A percentile compares a stretch with the other conserved stretches of the same genome.
Evolutionary conservation across 352 stramenopile genomes (phyloP).

Genomic region (Pythium utonaiense): DNA sequence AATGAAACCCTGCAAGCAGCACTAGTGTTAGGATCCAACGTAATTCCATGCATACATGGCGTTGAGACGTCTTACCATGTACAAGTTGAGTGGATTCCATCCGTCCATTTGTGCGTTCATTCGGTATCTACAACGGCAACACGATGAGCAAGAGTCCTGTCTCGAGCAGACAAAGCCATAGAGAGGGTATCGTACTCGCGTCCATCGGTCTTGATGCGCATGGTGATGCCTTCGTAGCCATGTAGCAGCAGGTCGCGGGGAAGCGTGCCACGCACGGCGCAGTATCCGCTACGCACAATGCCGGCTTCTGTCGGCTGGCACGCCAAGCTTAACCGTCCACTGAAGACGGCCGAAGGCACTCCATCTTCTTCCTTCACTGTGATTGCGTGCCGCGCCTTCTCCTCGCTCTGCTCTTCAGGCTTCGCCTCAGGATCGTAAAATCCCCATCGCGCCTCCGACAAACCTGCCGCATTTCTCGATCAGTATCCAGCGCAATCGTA

Average conservation of each 20-base stretch:
- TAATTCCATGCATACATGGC: not conserved
- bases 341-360: conserved; percentile 62
- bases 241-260: conserved; percentile 56
- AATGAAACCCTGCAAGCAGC: conserved; percentile 58
- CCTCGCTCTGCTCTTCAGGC: not conserved
- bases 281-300: conserved; percentile 84
- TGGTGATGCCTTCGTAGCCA: conserved; percentile 79
- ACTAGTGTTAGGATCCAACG: not conserved
- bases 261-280: conserved; percentile 61
- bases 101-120: conserved; percentile 84
- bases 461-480: conserved; percentile 4
- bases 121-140: conserved; percentile 41
- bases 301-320: conserved; percentile 73
- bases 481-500: not conserved
- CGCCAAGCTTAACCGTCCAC: conserved; percentile 62
- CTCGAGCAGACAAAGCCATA: no score
- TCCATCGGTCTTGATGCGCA: conserved; percentile 86
- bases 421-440: conserved; percentile 44
- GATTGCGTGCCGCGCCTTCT: conserved; percentile 5
- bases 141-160: not conserved
- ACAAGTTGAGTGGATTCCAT: conserved; percentile 86
- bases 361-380: conserved; percentile 49
- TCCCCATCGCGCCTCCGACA: conserved; percentile 69
- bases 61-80: conserved; percentile 50
- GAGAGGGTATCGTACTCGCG: conserved; percentile 44